phyloP scores from a whole-genome alignment of 139 green algal species.

The Volvox reticuliferus region DNA sequence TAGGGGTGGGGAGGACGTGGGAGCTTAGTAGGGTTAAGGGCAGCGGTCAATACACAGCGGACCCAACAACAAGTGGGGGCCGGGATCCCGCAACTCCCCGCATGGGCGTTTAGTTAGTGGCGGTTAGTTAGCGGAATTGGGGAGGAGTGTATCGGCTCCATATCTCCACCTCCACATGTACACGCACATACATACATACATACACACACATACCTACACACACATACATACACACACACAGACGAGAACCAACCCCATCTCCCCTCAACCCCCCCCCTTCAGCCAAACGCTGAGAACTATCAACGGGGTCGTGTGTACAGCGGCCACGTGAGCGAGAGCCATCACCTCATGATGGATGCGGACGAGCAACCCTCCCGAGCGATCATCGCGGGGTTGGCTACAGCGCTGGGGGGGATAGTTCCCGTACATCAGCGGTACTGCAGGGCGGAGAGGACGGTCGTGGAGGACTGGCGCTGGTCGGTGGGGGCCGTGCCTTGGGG shows the following conservation, averaged over 20 bases:
- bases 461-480: slow-evolving; percentile 67
- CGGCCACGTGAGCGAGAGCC: slow-evolving; percentile 53
- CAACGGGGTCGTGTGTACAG: slow-evolving; percentile 31
- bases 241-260: not conserved
- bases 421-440: slow-evolving; percentile 29
- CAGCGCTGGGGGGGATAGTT: slow-evolving; percentile 49
- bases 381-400: slow-evolving; percentile 59
- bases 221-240: no score
- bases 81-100: no score
- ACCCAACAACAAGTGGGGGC: no score
- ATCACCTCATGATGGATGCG: slow-evolving; percentile 50
- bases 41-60: no score
- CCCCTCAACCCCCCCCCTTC: not conserved
- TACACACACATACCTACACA: no score
- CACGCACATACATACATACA: no score
- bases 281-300: not conserved
- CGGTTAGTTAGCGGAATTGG: no score
- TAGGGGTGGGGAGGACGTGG: no score
- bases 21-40: no score
- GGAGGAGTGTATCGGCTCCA: no score
- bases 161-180: no score
- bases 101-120: no score
- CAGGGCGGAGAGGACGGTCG: slow-evolving; percentile 4
- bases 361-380: slow-evolving; percentile 34
- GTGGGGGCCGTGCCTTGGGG: slow-evolving; percentile 65